Evolutionary conservation across 768 basidiomycete genomes (phyloP).

Genomic region (Russula foetens): DNA sequence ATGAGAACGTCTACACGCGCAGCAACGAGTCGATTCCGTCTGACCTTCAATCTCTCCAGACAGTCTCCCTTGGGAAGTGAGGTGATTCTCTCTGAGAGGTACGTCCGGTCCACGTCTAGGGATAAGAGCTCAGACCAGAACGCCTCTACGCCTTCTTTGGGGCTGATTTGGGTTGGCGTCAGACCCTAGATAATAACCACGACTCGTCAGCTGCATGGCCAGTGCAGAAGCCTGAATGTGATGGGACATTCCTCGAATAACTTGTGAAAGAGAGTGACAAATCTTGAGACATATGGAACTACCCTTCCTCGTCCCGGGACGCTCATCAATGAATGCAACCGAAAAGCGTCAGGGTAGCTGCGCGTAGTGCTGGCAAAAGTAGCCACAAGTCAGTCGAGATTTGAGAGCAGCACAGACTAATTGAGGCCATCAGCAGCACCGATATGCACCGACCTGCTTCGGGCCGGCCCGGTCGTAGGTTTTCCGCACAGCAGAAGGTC

Average conservation of each 20-base stretch:
- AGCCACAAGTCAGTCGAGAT: too few species aligned
- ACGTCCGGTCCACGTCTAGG: slow-evolving; percentile 44
- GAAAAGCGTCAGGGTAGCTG: too few species aligned
- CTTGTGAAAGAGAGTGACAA: slow-evolving; percentile 39
- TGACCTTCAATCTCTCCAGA: slow-evolving; percentile 44
- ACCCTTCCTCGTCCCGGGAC: background rate
- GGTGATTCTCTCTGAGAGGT: slow-evolving; percentile 34
- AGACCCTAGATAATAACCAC: slow-evolving; percentile 29
- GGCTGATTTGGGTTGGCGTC: slow-evolving; percentile 35
- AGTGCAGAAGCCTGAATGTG: background rate
- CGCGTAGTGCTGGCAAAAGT: too few species aligned
- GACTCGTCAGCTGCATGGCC: background rate
- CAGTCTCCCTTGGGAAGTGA: slow-evolving; percentile 42
- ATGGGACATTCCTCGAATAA: slow-evolving; percentile 36
- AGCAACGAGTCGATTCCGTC: background rate
- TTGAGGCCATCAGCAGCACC: too few species aligned
- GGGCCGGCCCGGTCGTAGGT: too few species aligned
- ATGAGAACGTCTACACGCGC: slow-evolving; percentile 2
- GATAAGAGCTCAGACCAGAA: slow-evolving; percentile 49
- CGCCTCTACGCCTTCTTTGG: slow-evolving; percentile 34
- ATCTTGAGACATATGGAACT: slow-evolving; percentile 36
- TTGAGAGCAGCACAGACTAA: too few species aligned
- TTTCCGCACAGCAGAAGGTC: too few species aligned
- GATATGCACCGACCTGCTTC: too few species aligned
- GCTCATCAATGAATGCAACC: slow-evolving; percentile 3